These are phyloP conservation scores for Zygosaccharomyces pseudobailii DNA, from an alignment of 1,139 yeast genomes.

Conservation along the genomic window DNA sequence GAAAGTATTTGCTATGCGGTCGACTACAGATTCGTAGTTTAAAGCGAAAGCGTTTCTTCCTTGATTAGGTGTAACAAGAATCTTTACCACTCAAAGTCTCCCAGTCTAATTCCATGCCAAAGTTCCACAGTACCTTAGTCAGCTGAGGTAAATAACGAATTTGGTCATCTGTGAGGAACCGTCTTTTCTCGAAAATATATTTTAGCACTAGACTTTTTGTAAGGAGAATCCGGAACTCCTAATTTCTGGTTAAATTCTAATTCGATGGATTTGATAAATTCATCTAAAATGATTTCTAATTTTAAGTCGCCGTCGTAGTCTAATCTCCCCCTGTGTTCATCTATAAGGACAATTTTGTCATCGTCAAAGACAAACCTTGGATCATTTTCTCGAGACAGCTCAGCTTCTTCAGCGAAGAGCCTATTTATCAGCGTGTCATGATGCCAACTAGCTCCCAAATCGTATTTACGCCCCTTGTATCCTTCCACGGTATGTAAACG, in stretches of 20 bases:
- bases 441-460: constrained; percentile 87
- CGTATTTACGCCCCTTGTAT: constrained; percentile 42
- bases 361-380: constrained; percentile 43
- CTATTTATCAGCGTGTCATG: constrained; percentile 72
- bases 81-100: constrained; percentile 61
- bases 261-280: constrained; percentile 58
- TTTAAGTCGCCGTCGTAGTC: constrained; percentile 34
- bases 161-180: constrained; percentile 50
- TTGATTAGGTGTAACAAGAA: constrained; percentile 58
- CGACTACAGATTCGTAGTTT: constrained; percentile 48
- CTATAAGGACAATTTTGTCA: constrained; percentile 34
- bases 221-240: constrained; percentile 46
- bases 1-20: constrained; percentile 41
- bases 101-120: constrained; percentile 78
- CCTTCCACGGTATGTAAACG: constrained; percentile 43
- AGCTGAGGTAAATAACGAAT: constrained; percentile 46
- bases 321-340: constrained; percentile 32
- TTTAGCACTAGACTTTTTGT: constrained; percentile 43
- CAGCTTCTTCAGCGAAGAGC: constrained; percentile 50
- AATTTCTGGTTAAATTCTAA: constrained; percentile 47
- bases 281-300: constrained; percentile 47
- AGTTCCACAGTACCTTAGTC: constrained; percentile 56
- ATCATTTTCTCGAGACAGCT: constrained; percentile 12
- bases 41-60: constrained; percentile 70
- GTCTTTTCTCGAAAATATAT: constrained; percentile 45